These are phyloP conservation scores for Teunomyces pallodes DNA, from an alignment of 805 yeast species.

Conservation along the genomic window DNA sequence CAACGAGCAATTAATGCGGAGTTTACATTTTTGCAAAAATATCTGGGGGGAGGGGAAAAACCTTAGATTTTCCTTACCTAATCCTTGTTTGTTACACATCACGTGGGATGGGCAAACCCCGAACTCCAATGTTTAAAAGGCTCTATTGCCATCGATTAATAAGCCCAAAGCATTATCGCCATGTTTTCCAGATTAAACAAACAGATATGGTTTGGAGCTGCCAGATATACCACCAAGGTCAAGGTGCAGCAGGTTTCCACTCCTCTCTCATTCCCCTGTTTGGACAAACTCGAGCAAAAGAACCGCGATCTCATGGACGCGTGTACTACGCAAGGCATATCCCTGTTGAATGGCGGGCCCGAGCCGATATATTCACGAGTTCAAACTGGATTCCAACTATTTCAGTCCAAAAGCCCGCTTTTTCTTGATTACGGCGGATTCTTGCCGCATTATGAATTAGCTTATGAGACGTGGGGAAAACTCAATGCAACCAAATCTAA, in stretches of 20 bases:
- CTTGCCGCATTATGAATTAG: constrained; percentile 73
- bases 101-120: not conserved
- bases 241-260: constrained; percentile 47
- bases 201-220: not conserved
- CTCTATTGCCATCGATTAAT: too few species aligned
- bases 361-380: constrained; percentile 81
- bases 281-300: constrained; percentile 69
- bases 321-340: constrained; percentile 15
- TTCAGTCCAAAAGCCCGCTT: constrained; percentile 53
- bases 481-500: constrained; percentile 63
- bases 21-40: too few species aligned
- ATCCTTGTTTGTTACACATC: not conserved
- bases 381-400: constrained; percentile 63
- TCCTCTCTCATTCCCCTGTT: constrained; percentile 77
- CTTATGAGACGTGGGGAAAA: constrained; percentile 90
- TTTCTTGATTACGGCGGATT: constrained; percentile 80
- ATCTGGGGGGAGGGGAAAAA: too few species aligned
- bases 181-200: not conserved
- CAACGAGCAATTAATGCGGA: too few species aligned
- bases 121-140: too few species aligned
- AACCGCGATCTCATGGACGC: constrained; percentile 32
- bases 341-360: constrained; percentile 64
- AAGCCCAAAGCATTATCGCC: not conserved
- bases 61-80: too few species aligned
- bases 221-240: constrained; percentile 3